Percentiles rank a stretch among this genome's conserved stretches.
Evolutionary conservation across 2,329 filamentous ascomycete genomes (phyloP).

Genomic region (Tolypocladium cylindrosporum): DNA sequence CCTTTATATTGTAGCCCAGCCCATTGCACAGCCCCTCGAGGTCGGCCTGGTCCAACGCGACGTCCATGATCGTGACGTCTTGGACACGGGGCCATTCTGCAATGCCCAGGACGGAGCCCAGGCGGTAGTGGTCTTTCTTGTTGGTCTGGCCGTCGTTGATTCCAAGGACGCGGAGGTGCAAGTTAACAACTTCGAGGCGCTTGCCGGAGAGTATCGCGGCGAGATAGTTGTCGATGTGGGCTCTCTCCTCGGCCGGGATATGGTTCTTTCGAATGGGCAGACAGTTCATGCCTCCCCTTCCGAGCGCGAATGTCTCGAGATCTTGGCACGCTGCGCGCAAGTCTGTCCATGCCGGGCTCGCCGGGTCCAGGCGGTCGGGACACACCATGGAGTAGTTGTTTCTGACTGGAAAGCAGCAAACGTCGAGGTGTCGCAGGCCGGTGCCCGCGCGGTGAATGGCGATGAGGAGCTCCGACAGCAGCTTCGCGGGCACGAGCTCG

Average conservation of each 20-base stretch:
- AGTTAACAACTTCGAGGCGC: background rate
- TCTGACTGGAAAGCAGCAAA: background rate
- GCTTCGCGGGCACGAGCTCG: background rate
- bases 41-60: background rate
- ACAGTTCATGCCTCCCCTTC: background rate
- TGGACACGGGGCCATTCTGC: background rate
- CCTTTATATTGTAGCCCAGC: background rate
- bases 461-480: background rate
- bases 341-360: background rate
- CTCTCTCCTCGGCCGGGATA: background rate
- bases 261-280: background rate
- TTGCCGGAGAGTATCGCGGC: background rate
- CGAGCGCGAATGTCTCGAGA: background rate
- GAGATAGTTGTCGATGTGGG: background rate
- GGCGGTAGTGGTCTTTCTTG: background rate
- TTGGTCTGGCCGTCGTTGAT: background rate
- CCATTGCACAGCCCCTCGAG: background rate
- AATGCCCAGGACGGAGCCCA: background rate
- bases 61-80: background rate
- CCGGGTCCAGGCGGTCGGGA: background rate
- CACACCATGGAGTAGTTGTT: background rate
- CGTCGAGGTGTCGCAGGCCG: background rate
- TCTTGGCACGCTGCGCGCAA: background rate
- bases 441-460: background rate
- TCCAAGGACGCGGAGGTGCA: background rate